Percentiles rank a stretch among this genome's conserved stretches.
These are phyloP conservation scores for Dictyostelium purpureum DNA, from an alignment of 78 protist genomes.

Conservation along the genomic window DNA sequence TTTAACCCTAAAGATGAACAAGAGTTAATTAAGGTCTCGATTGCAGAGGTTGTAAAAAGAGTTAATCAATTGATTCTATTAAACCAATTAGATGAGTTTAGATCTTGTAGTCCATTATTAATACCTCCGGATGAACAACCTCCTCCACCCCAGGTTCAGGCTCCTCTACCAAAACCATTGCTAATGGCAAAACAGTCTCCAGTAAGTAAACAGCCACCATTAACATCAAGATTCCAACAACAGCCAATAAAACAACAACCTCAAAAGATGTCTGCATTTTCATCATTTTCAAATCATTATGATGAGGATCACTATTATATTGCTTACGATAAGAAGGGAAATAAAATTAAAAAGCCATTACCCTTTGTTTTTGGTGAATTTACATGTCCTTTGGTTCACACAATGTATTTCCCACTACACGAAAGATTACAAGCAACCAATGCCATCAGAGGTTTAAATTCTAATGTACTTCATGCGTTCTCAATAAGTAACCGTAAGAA, in stretches of 20 bases:
- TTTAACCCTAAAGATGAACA: slow-evolving; percentile 5
- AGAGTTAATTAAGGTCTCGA: neutral
- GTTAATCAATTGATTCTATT: slow-evolving; percentile 70
- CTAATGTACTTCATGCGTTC: slow-evolving; percentile 52
- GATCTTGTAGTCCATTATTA: slow-evolving; percentile 42
- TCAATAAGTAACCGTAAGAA: slow-evolving; percentile 61
- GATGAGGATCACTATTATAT: neutral
- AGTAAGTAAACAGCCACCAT: neutral
- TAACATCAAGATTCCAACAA: slow-evolving; percentile 6
- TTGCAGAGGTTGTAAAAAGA: slow-evolving; percentile 30
- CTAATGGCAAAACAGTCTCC: neutral
- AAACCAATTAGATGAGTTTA: slow-evolving; percentile 42
- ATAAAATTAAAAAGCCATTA: neutral
- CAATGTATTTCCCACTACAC: slow-evolving; percentile 37
- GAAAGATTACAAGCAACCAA: slow-evolving; percentile 9
- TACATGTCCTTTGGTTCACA: slow-evolving; percentile 43
- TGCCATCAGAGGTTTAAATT: slow-evolving; percentile 62
- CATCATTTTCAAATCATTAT: neutral
- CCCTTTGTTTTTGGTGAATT: slow-evolving; percentile 45
- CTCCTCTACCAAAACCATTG: neutral
- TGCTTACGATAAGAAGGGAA: slow-evolving; percentile 6
- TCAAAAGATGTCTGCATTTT: neutral
- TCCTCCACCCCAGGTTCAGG: neutral
- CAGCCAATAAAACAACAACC: slow-evolving; percentile 2
- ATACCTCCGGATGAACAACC: slow-evolving; percentile 40